Conservation (phyloP, 2,329 filamentous ascomycete genomes). For the Cladosporium velox region DNA sequence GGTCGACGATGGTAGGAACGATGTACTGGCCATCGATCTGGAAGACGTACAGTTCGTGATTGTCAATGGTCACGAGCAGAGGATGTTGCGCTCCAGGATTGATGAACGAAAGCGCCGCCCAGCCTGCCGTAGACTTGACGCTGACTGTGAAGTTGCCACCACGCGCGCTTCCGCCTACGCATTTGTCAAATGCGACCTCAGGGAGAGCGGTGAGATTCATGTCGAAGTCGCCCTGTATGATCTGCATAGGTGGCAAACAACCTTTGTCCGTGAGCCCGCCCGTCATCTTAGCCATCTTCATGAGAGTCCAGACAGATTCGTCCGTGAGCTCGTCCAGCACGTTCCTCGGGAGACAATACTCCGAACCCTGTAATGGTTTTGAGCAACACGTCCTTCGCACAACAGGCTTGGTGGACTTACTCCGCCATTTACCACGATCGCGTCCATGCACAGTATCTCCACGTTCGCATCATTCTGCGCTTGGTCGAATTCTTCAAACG, state of each 20-base stretch:
- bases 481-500: slow-evolving; percentile 52
- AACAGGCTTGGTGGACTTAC: neutral
- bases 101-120: neutral
- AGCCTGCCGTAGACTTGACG: slow-evolving; percentile 26
- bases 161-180: slow-evolving; percentile 49
- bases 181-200: slow-evolving; percentile 40
- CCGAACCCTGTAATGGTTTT: slow-evolving; percentile 30
- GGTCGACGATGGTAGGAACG: slow-evolving; percentile 53
- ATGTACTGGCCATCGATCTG: slow-evolving; percentile 55
- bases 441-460: slow-evolving; percentile 60
- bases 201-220: slow-evolving; percentile 34
- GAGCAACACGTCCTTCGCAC: neutral
- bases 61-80: neutral
- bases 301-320: slow-evolving; percentile 34
- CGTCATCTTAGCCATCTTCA: slow-evolving; percentile 27
- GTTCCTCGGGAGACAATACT: slow-evolving; percentile 52
- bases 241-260: slow-evolving; percentile 38
- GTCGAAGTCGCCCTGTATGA: slow-evolving; percentile 43
- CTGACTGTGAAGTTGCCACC: slow-evolving; percentile 49
- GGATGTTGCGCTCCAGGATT: neutral
- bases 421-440: slow-evolving; percentile 61
- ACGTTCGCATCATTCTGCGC: slow-evolving; percentile 49
- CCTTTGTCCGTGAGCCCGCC: slow-evolving; percentile 37
- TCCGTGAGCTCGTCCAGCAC: slow-evolving; percentile 47
- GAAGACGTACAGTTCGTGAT: slow-evolving; percentile 45